Evolutionary conservation across 768 basidiomycete genomes (phyloP), one percentile per base, ranked within the genome.

Genomic region (Rickenella mellea): DNA sequence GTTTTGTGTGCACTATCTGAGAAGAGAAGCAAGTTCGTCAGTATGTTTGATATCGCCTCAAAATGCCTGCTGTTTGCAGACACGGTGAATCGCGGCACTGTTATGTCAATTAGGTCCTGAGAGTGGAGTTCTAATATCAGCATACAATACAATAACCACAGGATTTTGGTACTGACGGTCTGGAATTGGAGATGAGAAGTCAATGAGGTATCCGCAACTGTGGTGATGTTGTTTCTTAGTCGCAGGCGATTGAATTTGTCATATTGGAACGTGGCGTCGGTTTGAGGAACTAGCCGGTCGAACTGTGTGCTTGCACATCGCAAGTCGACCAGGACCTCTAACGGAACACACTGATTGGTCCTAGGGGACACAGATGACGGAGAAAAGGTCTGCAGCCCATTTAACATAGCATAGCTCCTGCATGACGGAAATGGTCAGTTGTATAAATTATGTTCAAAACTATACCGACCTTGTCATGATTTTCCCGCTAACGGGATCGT

Each of bases 181-280:
- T 84, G 74, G 37, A 79, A 69, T 27, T 74, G 70, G 24, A 87
- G 55, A 56, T 87, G 83, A 21, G 67, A 65, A 30, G 56, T 59
- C 40, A 47, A 27, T 12, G 65, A 57, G 9, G 55, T 58, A n/a
- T 62, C 56, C 25, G 69, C 65, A 40, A 44, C 28, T 9, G 77
- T 73, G 25, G 80, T 78, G 24, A 81, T 62, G 47, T 75, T 78
- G 50, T 80, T 88, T 32, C 81, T 80, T 40, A 92, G 64, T 27
- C 93, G 80, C 7, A 96, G 71, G 30, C 83, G 81, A 61, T 98
- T 98, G 67, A 94, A 94, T 57, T 88, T 91, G 69, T 97, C 93
- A 56, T 92, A 90, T 36, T 80, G 83, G 47, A 94, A 76, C 4
- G 73, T 78, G 1, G 85, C 86, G 44, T 87, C 78, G 0, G 92